A percentile compares a stretch with the other conserved stretches of the same genome.
These are phyloP conservation scores for Sugiyamaella neomexicana DNA, from an alignment of 1,139 yeast genomes.

Conservation along the genomic window DNA sequence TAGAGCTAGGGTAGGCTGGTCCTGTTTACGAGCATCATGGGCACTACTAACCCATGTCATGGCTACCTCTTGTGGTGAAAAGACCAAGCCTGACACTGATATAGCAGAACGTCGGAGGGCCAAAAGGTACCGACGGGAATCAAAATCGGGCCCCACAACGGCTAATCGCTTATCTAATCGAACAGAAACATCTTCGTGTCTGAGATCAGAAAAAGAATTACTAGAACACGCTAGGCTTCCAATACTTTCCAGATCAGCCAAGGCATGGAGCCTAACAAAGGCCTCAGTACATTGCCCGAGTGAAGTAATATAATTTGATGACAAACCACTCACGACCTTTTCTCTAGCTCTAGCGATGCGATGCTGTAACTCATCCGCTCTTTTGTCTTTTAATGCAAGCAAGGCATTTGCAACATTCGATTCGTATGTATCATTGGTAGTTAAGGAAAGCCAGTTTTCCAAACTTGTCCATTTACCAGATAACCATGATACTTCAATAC, in stretches of 20 bases:
- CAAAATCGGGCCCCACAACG: slow-evolving; percentile 40
- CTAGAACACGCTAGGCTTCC: slow-evolving; percentile 33
- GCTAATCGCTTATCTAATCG: slow-evolving; percentile 38
- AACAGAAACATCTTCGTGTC: slow-evolving; percentile 30
- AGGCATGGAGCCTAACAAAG: slow-evolving; percentile 66
- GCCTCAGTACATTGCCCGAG: slow-evolving; percentile 57
- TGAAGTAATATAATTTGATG: slow-evolving; percentile 62
- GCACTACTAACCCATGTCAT: slow-evolving; percentile 63
- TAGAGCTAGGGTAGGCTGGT: slow-evolving; percentile 72
- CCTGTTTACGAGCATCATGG: slow-evolving; percentile 64
- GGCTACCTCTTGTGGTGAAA: slow-evolving; percentile 46
- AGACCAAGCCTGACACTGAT: slow-evolving; percentile 43
- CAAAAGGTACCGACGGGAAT: slow-evolving; percentile 41
- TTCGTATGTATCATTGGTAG: slow-evolving; percentile 46
- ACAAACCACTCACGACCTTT: slow-evolving; percentile 60
- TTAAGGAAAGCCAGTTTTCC: slow-evolving; percentile 53
- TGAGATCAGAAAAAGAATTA: slow-evolving; percentile 25
- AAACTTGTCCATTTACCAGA: slow-evolving; percentile 58
- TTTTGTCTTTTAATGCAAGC: slow-evolving; percentile 43
- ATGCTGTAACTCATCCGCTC: slow-evolving; percentile 39
- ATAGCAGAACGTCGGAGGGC: slow-evolving; percentile 50
- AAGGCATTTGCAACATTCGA: slow-evolving; percentile 68
- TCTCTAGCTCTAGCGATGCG: slow-evolving; percentile 55
- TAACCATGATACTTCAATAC: slow-evolving; percentile 71
- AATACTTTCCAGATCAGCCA: slow-evolving; percentile 58